These are phyloP conservation scores for Barnettozyma populi DNA, from an alignment of 805 yeast genomes.

Conservation along the genomic window DNA sequence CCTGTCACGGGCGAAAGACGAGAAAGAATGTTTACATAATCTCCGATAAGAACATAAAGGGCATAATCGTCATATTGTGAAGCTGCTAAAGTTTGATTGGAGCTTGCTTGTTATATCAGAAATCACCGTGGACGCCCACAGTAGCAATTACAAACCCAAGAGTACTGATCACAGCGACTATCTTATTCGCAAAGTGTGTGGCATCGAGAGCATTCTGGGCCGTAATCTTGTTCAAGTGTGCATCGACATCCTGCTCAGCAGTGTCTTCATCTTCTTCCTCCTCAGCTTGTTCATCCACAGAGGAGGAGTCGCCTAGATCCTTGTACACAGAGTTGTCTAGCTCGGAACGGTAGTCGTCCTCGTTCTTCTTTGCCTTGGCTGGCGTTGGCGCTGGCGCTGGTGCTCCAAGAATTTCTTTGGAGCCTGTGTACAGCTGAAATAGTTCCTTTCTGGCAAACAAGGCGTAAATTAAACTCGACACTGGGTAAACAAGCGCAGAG, in stretches of 20 bases:
- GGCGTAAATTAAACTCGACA: conserved; percentile 14
- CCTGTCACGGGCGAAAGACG: background rate
- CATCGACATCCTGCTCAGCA: conserved; percentile 36
- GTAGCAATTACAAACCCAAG: conserved; percentile 43
- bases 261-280: conserved; percentile 24
- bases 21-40: background rate
- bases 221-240: conserved; percentile 36
- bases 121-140: conserved; percentile 57
- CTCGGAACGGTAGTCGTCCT: conserved; percentile 33
- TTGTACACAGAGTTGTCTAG: conserved; percentile 42
- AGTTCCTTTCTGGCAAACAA: conserved; percentile 8
- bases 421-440: conserved; percentile 5
- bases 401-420: conserved; percentile 5
- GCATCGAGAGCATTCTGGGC: conserved; percentile 28
- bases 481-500: conserved; percentile 24
- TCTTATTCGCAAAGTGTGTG: conserved; percentile 33
- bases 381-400: conserved; percentile 3
- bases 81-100: background rate
- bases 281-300: conserved; percentile 12
- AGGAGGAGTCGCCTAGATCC: conserved; percentile 31
- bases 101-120: conserved; percentile 3
- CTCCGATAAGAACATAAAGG: background rate
- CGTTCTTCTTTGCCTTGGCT: conserved; percentile 10
- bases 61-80: background rate
- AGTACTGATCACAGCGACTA: conserved; percentile 39